Evolutionary conservation across 2,329 filamentous ascomycete genomes (phyloP).

Genomic region (Sporothrix brasiliensis): DNA sequence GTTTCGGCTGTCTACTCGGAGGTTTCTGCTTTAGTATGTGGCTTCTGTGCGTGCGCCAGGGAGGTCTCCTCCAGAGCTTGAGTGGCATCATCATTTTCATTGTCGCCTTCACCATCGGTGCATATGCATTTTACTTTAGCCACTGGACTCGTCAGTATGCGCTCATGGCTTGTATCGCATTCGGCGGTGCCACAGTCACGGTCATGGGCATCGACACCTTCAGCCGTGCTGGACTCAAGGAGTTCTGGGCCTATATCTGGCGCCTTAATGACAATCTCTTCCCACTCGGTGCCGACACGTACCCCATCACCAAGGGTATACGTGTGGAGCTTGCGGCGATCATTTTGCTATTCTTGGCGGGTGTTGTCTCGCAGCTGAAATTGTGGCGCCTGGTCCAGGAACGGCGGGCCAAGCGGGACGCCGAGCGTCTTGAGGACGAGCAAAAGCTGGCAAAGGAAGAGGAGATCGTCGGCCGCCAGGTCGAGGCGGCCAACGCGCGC

Average conservation of each 20-base stretch:
- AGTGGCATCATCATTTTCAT: slow-evolving; percentile 75
- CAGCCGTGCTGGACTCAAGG: slow-evolving; percentile 84
- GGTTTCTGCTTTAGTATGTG: slow-evolving; percentile 90
- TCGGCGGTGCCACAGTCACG: slow-evolving; percentile 76
- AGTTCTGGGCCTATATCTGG: slow-evolving; percentile 97
- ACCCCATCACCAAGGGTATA: slow-evolving; percentile 84
- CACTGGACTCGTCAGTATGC: slow-evolving; percentile 77
- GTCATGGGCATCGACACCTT: slow-evolving; percentile 91
- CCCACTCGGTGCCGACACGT: slow-evolving; percentile 73
- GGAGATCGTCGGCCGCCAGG: slow-evolving; percentile 66
- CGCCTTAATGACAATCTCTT: slow-evolving; percentile 77
- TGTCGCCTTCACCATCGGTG: slow-evolving; percentile 66
- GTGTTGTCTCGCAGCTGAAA: slow-evolving; percentile 80
- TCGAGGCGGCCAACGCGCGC: slow-evolving; percentile 63
- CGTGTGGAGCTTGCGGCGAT: slow-evolving; percentile 80
- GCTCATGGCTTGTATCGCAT: slow-evolving; percentile 74
- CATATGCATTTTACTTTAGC: slow-evolving; percentile 76
- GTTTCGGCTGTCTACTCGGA: slow-evolving; percentile 81
- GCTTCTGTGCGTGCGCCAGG: slow-evolving; percentile 76
- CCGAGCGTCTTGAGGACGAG: slow-evolving; percentile 54
- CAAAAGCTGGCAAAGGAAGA: slow-evolving; percentile 65
- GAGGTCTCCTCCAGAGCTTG: slow-evolving; percentile 68
- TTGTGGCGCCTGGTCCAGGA: slow-evolving; percentile 81
- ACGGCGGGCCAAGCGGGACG: slow-evolving; percentile 57
- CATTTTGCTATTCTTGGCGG: slow-evolving; percentile 72